These are phyloP conservation scores for Chiua virens DNA, from an alignment of 768 basidiomycete genomes.

Conservation along the genomic window DNA sequence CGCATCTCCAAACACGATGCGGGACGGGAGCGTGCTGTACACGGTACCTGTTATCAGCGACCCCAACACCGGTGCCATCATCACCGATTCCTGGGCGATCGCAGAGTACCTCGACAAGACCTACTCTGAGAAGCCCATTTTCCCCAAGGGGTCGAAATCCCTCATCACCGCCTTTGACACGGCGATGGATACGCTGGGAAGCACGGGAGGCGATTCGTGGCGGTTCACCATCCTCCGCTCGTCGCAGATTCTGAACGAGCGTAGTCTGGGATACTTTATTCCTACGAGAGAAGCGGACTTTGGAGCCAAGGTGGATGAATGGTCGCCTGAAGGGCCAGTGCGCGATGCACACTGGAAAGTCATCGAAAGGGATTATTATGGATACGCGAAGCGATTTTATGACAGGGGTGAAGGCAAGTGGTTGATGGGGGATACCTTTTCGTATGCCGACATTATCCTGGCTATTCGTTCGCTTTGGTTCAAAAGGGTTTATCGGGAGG, in stretches of 20 bases:
- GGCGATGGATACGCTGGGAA: not conserved
- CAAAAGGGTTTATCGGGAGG: constrained; percentile 19
- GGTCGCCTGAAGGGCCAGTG: constrained; percentile 36
- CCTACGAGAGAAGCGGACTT: constrained; percentile 31
- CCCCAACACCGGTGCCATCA: constrained; percentile 26
- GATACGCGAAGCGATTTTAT: constrained; percentile 17
- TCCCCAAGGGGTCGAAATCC: constrained; percentile 23
- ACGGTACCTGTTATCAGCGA: constrained; percentile 38
- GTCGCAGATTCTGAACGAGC: constrained; percentile 30
- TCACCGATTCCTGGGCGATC: constrained; percentile 34
- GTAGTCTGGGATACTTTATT: constrained; percentile 40
- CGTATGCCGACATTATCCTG: constrained; percentile 31
- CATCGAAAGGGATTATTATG: constrained; percentile 13
- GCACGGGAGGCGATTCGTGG: not conserved
- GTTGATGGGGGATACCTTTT: constrained; percentile 31
- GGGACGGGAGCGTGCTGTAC: constrained; percentile 22
- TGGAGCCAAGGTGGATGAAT: constrained; percentile 39
- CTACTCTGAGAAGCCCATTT: constrained; percentile 33
- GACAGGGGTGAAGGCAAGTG: constrained; percentile 26
- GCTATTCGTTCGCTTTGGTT: constrained; percentile 13
- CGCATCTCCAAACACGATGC: constrained; percentile 15
- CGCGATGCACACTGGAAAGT: constrained; percentile 30
- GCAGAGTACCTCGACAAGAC: constrained; percentile 36
- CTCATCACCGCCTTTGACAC: constrained; percentile 23
- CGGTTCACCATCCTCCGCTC: constrained; percentile 22